phyloP scores from a whole-genome alignment of 2,329 filamentous ascomycete genomes.

The Stylonectria norvegica region DNA sequence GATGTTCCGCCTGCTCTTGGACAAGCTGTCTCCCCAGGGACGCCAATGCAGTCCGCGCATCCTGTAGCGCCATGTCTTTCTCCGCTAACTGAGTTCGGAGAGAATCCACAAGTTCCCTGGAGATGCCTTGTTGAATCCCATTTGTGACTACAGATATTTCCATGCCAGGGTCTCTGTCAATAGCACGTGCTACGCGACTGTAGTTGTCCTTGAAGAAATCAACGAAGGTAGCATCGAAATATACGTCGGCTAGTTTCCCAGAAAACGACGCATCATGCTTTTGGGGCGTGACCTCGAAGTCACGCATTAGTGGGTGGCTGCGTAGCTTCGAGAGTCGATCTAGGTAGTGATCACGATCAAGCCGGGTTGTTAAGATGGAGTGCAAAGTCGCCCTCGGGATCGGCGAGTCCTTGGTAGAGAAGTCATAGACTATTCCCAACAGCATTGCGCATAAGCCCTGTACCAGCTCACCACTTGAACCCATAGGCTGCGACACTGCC shows the following conservation, averaged over 20 bases:
- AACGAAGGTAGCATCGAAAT: conserved; percentile 81
- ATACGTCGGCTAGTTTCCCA: conserved; percentile 69
- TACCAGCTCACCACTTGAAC: conserved; percentile 61
- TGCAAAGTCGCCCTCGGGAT: conserved; percentile 79
- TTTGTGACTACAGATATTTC: conserved; percentile 80
- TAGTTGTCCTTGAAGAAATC: conserved; percentile 97
- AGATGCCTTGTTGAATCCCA: conserved; percentile 82
- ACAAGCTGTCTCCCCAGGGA: conserved; percentile 55
- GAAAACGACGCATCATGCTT: conserved; percentile 49
- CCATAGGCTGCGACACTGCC: conserved; percentile 58
- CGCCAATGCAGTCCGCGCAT: conserved; percentile 43
- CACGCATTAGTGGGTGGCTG: conserved; percentile 72
- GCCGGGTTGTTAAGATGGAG: conserved; percentile 68
- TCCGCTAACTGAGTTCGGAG: conserved; percentile 74
- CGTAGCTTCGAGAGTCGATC: conserved; percentile 76
- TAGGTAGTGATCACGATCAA: conserved; percentile 84
- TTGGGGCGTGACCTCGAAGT: conserved; percentile 84
- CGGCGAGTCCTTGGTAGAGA: conserved; percentile 95
- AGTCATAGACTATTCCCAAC: conserved; percentile 88
- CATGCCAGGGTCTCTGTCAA: conserved; percentile 85
- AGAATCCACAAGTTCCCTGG: conserved; percentile 87
- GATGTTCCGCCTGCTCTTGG: conserved; percentile 71
- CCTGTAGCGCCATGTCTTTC: conserved; percentile 54
- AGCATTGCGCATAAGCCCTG: conserved; percentile 82
- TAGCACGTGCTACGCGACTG: conserved; percentile 74